Evolutionary conservation across 2,329 filamentous ascomycete genomes (phyloP), one percentile per base, ranked within the genome.

Genomic region (Microascus cirrosus): DNA sequence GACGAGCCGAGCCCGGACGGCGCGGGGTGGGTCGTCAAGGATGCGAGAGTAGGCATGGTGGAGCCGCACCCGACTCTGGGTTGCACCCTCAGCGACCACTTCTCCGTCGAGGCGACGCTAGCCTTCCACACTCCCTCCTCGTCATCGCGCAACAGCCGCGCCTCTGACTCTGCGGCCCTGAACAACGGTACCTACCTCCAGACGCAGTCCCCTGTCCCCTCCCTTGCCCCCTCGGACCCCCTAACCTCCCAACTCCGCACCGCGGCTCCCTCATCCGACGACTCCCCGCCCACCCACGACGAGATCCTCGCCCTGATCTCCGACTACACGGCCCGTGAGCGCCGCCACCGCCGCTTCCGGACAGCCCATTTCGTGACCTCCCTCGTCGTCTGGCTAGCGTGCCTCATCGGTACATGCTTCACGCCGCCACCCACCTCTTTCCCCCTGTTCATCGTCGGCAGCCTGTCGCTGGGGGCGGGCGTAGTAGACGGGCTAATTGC

Each of bases 31-130:
- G 74, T 81, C 13, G 83, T 96, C 59, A 78, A 84, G 60, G 77
- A 80, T 8, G 86, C 82, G 2, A 80, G 83, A 55, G 87, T 99
- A 1, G 86, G 87, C 60, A 90, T 96, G 84, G 86, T 83, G 22
- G 81, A 87, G 67, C 85, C 89, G 11, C 92, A 96, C 70, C 89
- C 91, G 0, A 82, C 81, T 1, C 77, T 96, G 1, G 80, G 84
- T 61, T 96, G 91, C 73, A 95, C 90, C 1, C 78, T 97, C 28
- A 96, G 91, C 64, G 93, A 99, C 68, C 94, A 97, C 70, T 97
- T 96, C 70, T 91, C 90, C 24, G 87, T 97, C 57, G 87, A 93
- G 68, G 85, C 89, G 6, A 91, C 89, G 0, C 77, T 97, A 18
- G 71, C 74, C 4, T 77, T 80, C 13, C 74, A 78, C 62, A 68